Evolutionary conservation across 495 filamentous ascomycete species (phyloP).

Genomic region (Neurospora terricola): DNA sequence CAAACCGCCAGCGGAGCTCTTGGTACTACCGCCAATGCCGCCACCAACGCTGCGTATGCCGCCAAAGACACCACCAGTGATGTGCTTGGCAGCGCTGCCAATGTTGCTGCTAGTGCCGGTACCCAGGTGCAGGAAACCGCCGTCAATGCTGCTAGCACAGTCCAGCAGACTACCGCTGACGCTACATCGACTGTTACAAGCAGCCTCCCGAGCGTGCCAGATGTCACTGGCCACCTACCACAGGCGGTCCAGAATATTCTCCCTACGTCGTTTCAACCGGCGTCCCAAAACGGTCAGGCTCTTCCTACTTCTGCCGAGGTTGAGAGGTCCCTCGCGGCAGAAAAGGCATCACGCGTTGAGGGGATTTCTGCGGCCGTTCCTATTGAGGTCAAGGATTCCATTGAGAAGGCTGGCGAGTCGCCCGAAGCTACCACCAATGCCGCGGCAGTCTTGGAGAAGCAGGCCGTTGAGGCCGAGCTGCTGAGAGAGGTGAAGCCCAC

Average conservation of each 20-base stretch:
- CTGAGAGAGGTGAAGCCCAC: conserved; percentile 31
- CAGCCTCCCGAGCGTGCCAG: conserved; percentile 1
- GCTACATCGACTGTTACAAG: conserved; percentile 1
- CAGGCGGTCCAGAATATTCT: conserved; percentile 26
- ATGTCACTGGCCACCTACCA: conserved; percentile 22
- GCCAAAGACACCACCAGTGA: neutral
- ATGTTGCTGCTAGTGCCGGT: conserved; percentile 3
- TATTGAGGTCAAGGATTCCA: conserved; percentile 61
- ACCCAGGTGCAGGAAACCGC: conserved; percentile 10
- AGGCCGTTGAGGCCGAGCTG: conserved; percentile 60
- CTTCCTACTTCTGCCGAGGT: neutral
- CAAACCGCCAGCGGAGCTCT: neutral
- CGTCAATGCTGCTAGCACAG: conserved; percentile 1
- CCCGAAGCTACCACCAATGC: conserved; percentile 65
- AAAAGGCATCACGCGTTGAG: conserved; percentile 18
- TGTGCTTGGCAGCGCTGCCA: conserved; percentile 2
- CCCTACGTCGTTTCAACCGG: conserved; percentile 15
- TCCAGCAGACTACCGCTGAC: conserved; percentile 11
- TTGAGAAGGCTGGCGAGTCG: conserved; percentile 48
- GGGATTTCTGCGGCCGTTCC: conserved; percentile 50
- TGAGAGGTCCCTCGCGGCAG: neutral
- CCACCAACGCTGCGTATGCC: neutral
- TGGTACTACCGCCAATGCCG: neutral
- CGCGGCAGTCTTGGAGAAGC: conserved; percentile 67
- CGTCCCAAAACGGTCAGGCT: neutral